These are phyloP conservation scores for Chondrostereum purpureum DNA, from an alignment of 1,284 basidiomycete species.

Conservation along the genomic window DNA sequence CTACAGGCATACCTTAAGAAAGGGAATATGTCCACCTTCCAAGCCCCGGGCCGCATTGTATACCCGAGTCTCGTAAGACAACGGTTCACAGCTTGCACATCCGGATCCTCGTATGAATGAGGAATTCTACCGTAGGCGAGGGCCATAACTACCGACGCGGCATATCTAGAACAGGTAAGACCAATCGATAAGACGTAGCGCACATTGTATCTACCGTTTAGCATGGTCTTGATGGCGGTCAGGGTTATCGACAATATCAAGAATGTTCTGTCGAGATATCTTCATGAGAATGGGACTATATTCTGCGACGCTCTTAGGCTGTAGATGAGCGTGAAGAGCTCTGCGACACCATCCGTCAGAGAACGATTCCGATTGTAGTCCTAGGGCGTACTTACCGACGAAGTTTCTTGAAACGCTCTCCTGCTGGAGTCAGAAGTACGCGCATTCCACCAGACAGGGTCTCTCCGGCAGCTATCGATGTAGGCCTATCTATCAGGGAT, in stretches of 20 bases:
- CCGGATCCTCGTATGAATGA: constrained; percentile 47
- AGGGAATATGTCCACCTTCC: constrained; percentile 53
- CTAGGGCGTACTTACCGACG: constrained; percentile 26
- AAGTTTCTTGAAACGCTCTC: constrained; percentile 40
- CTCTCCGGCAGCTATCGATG: constrained; percentile 40
- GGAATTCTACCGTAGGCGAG: constrained; percentile 59
- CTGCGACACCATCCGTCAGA: no score
- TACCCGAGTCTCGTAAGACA: constrained; percentile 40
- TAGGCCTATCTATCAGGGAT: constrained; percentile 39
- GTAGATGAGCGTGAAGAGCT: constrained; percentile 32
- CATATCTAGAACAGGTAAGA: constrained; percentile 36
- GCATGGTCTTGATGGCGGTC: constrained; percentile 27
- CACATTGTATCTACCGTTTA: constrained; percentile 17
- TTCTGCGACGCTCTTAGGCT: constrained; percentile 23
- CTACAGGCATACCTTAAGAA: constrained; percentile 35
- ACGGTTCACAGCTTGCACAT: constrained; percentile 46
- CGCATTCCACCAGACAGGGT: constrained; percentile 43
- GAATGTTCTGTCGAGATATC: constrained; percentile 28
- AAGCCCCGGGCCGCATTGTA: constrained; percentile 48
- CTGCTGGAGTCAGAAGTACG: constrained; percentile 33
- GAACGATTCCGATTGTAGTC: not conserved
- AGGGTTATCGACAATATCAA: constrained; percentile 31
- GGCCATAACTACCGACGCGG: constrained; percentile 56
- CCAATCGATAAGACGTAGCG: not conserved
- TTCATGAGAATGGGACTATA: constrained; percentile 29